Conservation (phyloP, 257 asterid species). For the Solanum appendiculatum region DNA sequence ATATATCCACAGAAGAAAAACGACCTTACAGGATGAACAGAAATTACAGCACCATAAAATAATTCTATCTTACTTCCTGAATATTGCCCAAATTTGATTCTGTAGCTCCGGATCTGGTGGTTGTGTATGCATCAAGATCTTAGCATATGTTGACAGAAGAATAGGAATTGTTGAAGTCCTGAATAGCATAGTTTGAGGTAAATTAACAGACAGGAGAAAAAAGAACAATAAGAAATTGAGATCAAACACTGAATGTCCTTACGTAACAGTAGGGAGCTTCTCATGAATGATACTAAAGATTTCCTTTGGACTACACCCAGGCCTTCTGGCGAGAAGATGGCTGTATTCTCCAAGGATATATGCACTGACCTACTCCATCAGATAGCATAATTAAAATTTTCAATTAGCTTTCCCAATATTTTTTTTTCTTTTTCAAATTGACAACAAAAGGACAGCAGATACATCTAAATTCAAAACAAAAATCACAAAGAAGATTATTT, state of each 20-base stretch:
- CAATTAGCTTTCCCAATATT: not conserved
- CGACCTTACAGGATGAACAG: not conserved
- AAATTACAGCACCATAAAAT: not conserved
- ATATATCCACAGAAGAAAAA: constrained; percentile 5
- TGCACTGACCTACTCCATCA: constrained; percentile 67
- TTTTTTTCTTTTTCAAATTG: not conserved
- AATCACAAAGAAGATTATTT: not conserved
- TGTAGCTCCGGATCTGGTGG: constrained; percentile 82
- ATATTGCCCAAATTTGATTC: constrained; percentile 71
- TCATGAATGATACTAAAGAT: constrained; percentile 71
- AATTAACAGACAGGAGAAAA: constrained; percentile 2
- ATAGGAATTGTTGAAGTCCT: constrained; percentile 85
- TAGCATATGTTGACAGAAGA: constrained; percentile 87
- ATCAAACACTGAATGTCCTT: constrained; percentile 25
- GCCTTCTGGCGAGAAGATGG: constrained; percentile 88
- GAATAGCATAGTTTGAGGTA: constrained; percentile 16
- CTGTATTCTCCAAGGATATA: constrained; percentile 94
- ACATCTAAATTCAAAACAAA: not conserved
- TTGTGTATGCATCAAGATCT: constrained; percentile 88
- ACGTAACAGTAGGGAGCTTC: constrained; percentile 95
- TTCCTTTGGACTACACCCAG: constrained; percentile 86
- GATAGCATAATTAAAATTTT: not conserved
- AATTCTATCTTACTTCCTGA: constrained; percentile 50
- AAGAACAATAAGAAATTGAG: constrained; percentile 5
- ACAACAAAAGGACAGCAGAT: not conserved